Percentiles rank a stretch among this genome's conserved stretches.
phyloP scores from a whole-genome alignment of 495 filamentous ascomycete genomes.

The Apodospora peruviana region DNA sequence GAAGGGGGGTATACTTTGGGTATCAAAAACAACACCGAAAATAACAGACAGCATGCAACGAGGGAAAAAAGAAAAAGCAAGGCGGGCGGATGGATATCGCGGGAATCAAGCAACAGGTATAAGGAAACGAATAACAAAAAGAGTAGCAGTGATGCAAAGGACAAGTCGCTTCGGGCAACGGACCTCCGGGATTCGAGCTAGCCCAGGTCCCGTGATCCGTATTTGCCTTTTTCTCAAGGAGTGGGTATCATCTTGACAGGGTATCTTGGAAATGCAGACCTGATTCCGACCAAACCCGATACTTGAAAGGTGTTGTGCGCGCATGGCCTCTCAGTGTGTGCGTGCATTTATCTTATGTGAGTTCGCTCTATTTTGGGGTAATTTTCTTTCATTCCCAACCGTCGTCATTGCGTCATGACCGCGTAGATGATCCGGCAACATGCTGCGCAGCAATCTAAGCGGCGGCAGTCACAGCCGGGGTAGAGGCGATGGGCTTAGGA shows the following conservation, averaged over 20 bases:
- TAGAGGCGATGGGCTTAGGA: slow-evolving; percentile 29
- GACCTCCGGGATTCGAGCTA: no score
- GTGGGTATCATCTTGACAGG: slow-evolving; percentile 46
- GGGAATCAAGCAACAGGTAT: slow-evolving; percentile 22
- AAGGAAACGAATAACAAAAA: slow-evolving; percentile 13
- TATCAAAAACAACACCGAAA: slow-evolving; percentile 29
- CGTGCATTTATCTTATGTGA: slow-evolving; percentile 12
- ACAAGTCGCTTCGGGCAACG: slow-evolving; percentile 3
- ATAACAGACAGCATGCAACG: slow-evolving; percentile 15
- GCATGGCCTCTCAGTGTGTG: slow-evolving; percentile 14
- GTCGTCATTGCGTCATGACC: slow-evolving; percentile 14
- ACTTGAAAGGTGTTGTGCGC: slow-evolving; percentile 25
- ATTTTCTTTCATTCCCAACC: slow-evolving; percentile 14
- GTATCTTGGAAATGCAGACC: slow-evolving; percentile 55
- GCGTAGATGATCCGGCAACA: slow-evolving; percentile 1
- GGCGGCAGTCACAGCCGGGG: slow-evolving; percentile 41
- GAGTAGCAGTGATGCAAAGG: neutral
- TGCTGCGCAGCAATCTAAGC: slow-evolving; percentile 34
- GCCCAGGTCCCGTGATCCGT: no score
- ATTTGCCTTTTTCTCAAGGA: slow-evolving; percentile 2
- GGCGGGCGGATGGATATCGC: no score
- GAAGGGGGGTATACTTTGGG: slow-evolving; percentile 25
- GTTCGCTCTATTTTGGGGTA: slow-evolving; percentile 24
- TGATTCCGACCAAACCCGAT: slow-evolving; percentile 42
- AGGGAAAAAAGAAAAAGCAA: slow-evolving; percentile 13